phyloP scores from a whole-genome alignment of 306 rosid genomes.

The Erythrophleum fordii region DNA sequence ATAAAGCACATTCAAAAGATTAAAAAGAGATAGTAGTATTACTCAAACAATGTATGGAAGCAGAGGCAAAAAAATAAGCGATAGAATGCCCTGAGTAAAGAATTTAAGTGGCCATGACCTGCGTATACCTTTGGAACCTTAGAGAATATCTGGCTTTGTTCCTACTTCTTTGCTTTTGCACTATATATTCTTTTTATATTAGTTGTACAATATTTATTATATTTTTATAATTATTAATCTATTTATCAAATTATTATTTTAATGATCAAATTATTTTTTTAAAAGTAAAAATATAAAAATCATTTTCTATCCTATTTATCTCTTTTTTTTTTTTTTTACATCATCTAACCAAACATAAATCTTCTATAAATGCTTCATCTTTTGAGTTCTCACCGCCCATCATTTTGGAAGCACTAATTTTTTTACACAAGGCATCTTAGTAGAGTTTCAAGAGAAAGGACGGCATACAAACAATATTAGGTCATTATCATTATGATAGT shows the following conservation, averaged over 20 bases:
- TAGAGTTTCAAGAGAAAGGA: not conserved
- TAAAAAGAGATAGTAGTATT: slow-evolving; percentile 1
- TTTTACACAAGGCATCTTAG: not conserved
- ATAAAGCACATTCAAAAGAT: not conserved
- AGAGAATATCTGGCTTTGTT: not conserved
- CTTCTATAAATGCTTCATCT: not conserved
- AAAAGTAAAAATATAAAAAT: too few species aligned
- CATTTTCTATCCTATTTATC: too few species aligned
- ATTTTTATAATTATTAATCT: too few species aligned
- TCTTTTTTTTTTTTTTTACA: too few species aligned
- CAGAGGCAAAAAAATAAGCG: slow-evolving; percentile 33
- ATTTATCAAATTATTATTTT: too few species aligned
- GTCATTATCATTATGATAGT: not conserved
- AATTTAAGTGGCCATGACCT: slow-evolving; percentile 40
- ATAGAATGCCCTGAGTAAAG: slow-evolving; percentile 32
- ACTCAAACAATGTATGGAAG: slow-evolving; percentile 43
- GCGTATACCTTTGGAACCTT: not conserved
- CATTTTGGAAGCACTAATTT: not conserved
- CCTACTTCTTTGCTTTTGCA: not conserved
- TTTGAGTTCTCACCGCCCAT: not conserved
- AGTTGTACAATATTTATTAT: too few species aligned
- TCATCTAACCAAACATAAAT: too few species aligned
- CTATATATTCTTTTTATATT: too few species aligned
- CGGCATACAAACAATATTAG: not conserved
- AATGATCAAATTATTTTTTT: too few species aligned